Percentiles rank a stretch among this genome's conserved stretches.
These are phyloP conservation scores for Ophiocordyceps sinensis DNA, from an alignment of 2,329 filamentous ascomycete species.

Conservation along the genomic window DNA sequence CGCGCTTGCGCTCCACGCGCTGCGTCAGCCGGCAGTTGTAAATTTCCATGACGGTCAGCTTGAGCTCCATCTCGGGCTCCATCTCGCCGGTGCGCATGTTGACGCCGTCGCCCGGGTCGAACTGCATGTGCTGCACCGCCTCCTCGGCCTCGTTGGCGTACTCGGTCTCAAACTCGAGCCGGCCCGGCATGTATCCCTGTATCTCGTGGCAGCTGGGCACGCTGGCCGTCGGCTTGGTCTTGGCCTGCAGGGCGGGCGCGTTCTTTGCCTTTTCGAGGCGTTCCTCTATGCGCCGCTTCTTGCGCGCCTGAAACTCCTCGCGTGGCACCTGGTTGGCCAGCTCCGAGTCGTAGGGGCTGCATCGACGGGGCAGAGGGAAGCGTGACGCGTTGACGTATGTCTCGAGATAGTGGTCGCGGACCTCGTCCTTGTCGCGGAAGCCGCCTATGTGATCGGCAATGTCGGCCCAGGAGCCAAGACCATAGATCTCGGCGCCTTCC, in stretches of 20 bases:
- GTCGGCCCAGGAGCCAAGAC: conserved; percentile 91
- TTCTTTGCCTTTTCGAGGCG: conserved; percentile 77
- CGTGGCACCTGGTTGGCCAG: conserved; percentile 70
- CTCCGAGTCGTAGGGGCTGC: conserved; percentile 66
- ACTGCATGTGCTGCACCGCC: conserved; percentile 95
- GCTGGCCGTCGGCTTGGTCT: conserved; percentile 90
- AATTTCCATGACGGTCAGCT: conserved; percentile 95
- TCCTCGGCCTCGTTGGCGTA: conserved; percentile 97
- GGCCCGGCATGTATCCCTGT: conserved; percentile 95
- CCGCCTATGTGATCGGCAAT: conserved; percentile 97
- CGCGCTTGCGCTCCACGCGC: conserved; percentile 85
- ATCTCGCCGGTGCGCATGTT: conserved; percentile 72
- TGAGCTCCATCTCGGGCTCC: conserved; percentile 93
- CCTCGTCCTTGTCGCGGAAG: conserved; percentile 87
- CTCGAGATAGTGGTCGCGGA: conserved; percentile 81
- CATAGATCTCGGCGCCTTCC: conserved; percentile 92
- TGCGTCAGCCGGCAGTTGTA: conserved; percentile 89
- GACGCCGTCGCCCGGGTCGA: conserved; percentile 87
- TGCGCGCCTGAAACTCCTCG: conserved; percentile 83
- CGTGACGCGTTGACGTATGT: conserved; percentile 72
- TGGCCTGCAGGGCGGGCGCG: conserved; percentile 68
- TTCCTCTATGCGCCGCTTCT: conserved; percentile 88
- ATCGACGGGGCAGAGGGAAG: conserved; percentile 79
- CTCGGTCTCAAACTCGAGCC: conserved; percentile 93
- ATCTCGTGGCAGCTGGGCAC: conserved; percentile 96